A percentile compares a stretch with the other conserved stretches of the same genome.
Evolutionary conservation across 148 eudicot species (phyloP).

Genomic region (Limonium bicolor): DNA sequence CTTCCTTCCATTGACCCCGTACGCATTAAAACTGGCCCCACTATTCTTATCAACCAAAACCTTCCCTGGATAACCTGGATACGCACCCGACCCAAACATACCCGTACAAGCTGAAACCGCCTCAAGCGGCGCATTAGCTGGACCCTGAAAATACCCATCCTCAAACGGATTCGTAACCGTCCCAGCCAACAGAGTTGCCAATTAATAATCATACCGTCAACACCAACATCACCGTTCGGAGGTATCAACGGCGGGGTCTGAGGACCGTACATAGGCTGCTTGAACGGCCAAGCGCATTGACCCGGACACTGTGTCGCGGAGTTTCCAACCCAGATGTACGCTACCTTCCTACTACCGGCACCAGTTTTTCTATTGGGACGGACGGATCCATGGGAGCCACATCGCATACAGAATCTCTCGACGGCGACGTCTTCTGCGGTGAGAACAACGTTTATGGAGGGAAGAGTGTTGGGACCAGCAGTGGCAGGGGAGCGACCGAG

Average conservation of each 20-base stretch:
- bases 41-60: constrained; percentile 10
- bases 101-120: constrained; percentile 10
- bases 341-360: not conserved
- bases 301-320: constrained; percentile 13
- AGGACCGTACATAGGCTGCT: constrained; percentile 14
- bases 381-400: constrained; percentile 3
- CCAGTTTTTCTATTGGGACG: too few species aligned
- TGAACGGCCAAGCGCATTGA: constrained; percentile 6
- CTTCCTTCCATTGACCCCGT: constrained; percentile 9
- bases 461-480: not conserved
- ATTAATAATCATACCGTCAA: constrained; percentile 14
- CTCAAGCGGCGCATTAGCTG: constrained; percentile 6
- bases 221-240: constrained; percentile 11
- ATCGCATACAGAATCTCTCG: not conserved
- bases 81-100: constrained; percentile 6
- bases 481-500: not conserved
- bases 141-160: constrained; percentile 8
- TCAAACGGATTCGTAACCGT: constrained; percentile 8
- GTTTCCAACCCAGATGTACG: constrained; percentile 15
- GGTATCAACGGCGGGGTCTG: constrained; percentile 5
- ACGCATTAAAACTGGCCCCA: constrained; percentile 13
- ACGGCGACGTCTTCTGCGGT: constrained; percentile 3
- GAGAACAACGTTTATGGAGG: not conserved
- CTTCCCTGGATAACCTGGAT: constrained; percentile 9
- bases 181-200: constrained; percentile 9